A percentile compares a stretch with the other conserved stretches of the same genome.
phyloP scores from a whole-genome alignment of 164 flowering plant species.

The Chimonanthus praecox region DNA sequence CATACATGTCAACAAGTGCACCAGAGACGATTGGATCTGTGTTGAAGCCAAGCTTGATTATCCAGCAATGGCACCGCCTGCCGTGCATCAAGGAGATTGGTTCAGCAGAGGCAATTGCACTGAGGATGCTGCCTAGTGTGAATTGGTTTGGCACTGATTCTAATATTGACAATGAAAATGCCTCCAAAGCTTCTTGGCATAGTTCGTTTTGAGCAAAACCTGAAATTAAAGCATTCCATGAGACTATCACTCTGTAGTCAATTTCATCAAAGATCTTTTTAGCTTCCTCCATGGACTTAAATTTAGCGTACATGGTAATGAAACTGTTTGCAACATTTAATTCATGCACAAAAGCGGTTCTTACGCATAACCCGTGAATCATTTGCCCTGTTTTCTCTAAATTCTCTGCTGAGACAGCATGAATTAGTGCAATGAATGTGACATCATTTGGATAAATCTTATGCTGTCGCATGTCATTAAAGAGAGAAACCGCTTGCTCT shows the following conservation, averaged over 20 bases:
- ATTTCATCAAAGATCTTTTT: conserved; percentile 59
- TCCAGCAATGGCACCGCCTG: conserved; percentile 55
- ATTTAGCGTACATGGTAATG: conserved; percentile 81
- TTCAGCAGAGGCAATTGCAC: conserved; percentile 62
- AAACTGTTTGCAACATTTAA: conserved; percentile 61
- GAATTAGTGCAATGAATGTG: conserved; percentile 65
- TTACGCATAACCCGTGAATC: conserved; percentile 65
- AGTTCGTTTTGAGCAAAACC: conserved; percentile 64
- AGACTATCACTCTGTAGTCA: conserved; percentile 39
- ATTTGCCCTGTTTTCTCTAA: conserved; percentile 44
- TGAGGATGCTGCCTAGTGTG: conserved; percentile 76
- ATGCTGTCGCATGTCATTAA: conserved; percentile 57
- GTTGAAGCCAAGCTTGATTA: conserved; percentile 59
- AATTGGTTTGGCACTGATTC: conserved; percentile 54
- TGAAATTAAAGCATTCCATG: conserved; percentile 92
- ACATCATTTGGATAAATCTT: conserved; percentile 87
- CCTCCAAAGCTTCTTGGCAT: conserved; percentile 54
- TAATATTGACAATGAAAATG: conserved; percentile 32
- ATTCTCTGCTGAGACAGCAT: conserved; percentile 40
- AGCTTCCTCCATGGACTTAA: conserved; percentile 46
- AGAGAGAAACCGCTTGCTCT: conserved; percentile 48
- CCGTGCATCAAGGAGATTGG: conserved; percentile 61
- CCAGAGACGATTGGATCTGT: conserved; percentile 47
- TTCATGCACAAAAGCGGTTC: conserved; percentile 42
- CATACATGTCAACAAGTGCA: conserved; percentile 93